Conservation (phyloP, 108 stramenopile species). For the Skeletonema tropicum region DNA sequence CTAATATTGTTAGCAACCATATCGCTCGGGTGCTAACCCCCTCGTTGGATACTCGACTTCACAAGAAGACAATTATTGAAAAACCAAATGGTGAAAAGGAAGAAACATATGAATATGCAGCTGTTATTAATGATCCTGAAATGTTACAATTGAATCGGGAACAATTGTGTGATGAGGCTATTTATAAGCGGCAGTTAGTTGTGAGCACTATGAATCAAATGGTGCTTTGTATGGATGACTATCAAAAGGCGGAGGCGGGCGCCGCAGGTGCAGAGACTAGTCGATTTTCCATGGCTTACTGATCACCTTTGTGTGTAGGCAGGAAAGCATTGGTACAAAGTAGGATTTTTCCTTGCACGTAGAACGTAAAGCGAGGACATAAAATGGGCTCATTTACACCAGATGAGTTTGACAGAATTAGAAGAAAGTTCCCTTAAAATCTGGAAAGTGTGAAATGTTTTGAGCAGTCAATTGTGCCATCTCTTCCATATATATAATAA, state of each 20-base stretch:
- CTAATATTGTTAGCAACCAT: slow-evolving; percentile 35
- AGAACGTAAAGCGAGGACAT: neutral
- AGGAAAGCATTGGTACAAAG: neutral
- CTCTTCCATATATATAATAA: neutral
- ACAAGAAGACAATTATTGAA: slow-evolving; percentile 26
- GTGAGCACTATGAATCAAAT: slow-evolving; percentile 40
- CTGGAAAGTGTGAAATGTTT: neutral
- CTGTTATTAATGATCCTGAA: slow-evolving; percentile 40
- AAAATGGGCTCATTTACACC: neutral
- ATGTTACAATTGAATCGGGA: slow-evolving; percentile 40
- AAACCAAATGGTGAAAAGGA: slow-evolving; percentile 18
- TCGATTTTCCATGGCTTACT: slow-evolving; percentile 42
- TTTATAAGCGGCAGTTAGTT: slow-evolving; percentile 38
- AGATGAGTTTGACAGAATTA: no score
- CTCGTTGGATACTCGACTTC: slow-evolving; percentile 32
- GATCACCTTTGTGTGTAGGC: neutral
- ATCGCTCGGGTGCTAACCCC: slow-evolving; percentile 34
- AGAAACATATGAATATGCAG: slow-evolving; percentile 29
- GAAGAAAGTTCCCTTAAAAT: neutral
- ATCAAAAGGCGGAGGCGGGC: slow-evolving; percentile 39
- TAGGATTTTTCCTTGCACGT: neutral
- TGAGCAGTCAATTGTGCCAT: neutral
- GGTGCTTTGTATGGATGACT: slow-evolving; percentile 43
- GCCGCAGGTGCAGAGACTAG: slow-evolving; percentile 24
- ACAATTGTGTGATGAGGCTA: slow-evolving; percentile 38